Evolutionary conservation across 2,329 filamentous ascomycete genomes (phyloP).

Genomic region (Fusarium vanettenii): DNA sequence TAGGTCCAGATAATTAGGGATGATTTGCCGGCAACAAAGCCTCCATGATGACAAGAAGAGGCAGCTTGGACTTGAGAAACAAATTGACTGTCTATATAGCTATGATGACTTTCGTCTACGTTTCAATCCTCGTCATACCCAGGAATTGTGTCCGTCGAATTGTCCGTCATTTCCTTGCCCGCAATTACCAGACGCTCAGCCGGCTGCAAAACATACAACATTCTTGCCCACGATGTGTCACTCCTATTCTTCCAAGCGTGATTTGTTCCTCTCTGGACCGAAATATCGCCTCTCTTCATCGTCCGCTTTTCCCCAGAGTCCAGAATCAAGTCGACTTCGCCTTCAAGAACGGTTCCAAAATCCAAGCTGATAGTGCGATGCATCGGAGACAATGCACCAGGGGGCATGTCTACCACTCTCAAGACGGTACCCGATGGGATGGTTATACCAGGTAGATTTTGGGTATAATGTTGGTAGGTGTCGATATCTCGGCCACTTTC

Average conservation of each 20-base stretch:
- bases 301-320: neutral
- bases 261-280: neutral
- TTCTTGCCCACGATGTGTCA: neutral
- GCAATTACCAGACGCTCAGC: neutral
- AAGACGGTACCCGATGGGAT: neutral
- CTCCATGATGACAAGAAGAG: neutral
- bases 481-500: neutral
- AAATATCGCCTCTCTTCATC: neutral
- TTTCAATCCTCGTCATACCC: neutral
- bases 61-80: too few species aligned
- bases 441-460: conserved; percentile 3
- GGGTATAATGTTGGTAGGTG: neutral
- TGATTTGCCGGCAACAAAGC: neutral
- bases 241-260: neutral
- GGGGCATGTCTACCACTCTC: neutral
- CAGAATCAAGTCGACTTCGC: neutral
- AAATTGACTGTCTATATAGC: neutral
- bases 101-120: neutral
- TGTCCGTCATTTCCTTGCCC: neutral
- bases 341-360: neutral
- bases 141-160: neutral
- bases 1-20: neutral
- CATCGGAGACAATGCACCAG: neutral
- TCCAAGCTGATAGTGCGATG: conserved; percentile 2
- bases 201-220: neutral